Percentiles rank a stretch among this genome's conserved stretches.
phyloP scores from a whole-genome alignment of 2,329 filamentous ascomycete species.

The Achaetomium macrosporum region DNA sequence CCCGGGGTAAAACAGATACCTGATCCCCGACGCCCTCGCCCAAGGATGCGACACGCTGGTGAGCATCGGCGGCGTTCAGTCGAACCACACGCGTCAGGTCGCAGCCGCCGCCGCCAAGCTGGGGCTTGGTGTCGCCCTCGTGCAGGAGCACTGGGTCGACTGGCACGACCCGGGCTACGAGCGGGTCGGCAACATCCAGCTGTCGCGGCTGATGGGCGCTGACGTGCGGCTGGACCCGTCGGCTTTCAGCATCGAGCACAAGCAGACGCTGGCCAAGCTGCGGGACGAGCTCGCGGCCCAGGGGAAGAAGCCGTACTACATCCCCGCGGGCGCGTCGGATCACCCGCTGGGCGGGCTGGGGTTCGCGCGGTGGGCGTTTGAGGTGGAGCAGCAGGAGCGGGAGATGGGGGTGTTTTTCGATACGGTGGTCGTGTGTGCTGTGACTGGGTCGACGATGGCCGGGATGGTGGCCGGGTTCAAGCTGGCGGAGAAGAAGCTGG shows the following conservation, averaged over 20 bases:
- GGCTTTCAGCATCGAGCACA: constrained; percentile 64
- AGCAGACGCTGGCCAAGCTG: constrained; percentile 50
- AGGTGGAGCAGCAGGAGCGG: constrained; percentile 59
- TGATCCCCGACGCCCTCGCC: constrained; percentile 56
- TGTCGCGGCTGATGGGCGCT: constrained; percentile 61
- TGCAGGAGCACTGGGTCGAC: constrained; percentile 66
- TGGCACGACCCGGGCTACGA: constrained; percentile 55
- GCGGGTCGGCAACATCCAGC: constrained; percentile 64
- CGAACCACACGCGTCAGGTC: constrained; percentile 64
- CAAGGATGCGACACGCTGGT: constrained; percentile 56
- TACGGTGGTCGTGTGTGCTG: constrained; percentile 62
- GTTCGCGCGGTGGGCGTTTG: constrained; percentile 66
- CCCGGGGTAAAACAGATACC: constrained; percentile 40
- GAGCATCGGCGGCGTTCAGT: constrained; percentile 62
- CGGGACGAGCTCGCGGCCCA: constrained; percentile 45
- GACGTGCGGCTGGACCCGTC: constrained; percentile 56
- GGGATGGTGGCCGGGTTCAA: constrained; percentile 71
- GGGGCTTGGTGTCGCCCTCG: constrained; percentile 50
- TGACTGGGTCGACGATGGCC: constrained; percentile 64
- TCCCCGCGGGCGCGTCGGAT: constrained; percentile 65
- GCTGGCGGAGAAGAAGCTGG: constrained; percentile 44
- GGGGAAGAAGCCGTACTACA: constrained; percentile 62
- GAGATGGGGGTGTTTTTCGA: constrained; percentile 60
- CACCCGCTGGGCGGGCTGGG: constrained; percentile 65
- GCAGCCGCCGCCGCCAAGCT: constrained; percentile 55